phyloP scores from a whole-genome alignment of 306 rosid species.

The Cicer judaicum region DNA sequence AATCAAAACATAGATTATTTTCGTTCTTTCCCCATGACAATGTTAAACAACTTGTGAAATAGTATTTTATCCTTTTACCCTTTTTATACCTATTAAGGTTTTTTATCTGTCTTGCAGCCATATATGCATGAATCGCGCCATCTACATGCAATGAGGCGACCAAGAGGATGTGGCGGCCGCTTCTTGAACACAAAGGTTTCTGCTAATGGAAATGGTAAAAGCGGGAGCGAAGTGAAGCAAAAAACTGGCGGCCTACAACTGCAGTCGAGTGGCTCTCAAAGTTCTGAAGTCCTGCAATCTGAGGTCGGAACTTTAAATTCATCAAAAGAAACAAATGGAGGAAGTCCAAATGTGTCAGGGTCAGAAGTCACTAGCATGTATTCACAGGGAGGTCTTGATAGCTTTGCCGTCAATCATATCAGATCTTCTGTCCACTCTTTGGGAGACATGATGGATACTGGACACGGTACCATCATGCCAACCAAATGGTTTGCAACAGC shows the following conservation, averaged over 20 bases:
- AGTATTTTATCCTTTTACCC: neutral
- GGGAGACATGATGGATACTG: constrained; percentile 57
- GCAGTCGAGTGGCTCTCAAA: constrained; percentile 61
- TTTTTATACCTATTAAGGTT: constrained; percentile 18
- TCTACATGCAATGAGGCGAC: constrained; percentile 91
- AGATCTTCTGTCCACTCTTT: constrained; percentile 60
- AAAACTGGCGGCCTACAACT: constrained; percentile 42
- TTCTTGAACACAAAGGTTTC: constrained; percentile 68
- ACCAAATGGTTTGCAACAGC: constrained; percentile 79
- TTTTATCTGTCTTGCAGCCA: constrained; percentile 60
- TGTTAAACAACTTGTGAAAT: constrained; percentile 10
- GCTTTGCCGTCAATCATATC: constrained; percentile 59
- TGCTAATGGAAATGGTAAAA: constrained; percentile 48
- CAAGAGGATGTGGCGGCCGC: constrained; percentile 95
- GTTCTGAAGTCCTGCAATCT: constrained; percentile 76
- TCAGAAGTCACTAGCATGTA: constrained; percentile 84
- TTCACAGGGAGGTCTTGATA: constrained; percentile 60
- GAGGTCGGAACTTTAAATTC: constrained; percentile 73
- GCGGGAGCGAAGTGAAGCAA: constrained; percentile 43
- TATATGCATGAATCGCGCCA: constrained; percentile 98
- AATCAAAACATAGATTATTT: neutral
- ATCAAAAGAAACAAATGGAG: constrained; percentile 64
- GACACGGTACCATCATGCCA: constrained; percentile 61
- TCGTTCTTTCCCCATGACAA: neutral
- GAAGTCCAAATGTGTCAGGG: constrained; percentile 65